Base-by-base conservation (phyloP, 176 grass and related monocot genomes). In the Chloris gayana region DNA sequence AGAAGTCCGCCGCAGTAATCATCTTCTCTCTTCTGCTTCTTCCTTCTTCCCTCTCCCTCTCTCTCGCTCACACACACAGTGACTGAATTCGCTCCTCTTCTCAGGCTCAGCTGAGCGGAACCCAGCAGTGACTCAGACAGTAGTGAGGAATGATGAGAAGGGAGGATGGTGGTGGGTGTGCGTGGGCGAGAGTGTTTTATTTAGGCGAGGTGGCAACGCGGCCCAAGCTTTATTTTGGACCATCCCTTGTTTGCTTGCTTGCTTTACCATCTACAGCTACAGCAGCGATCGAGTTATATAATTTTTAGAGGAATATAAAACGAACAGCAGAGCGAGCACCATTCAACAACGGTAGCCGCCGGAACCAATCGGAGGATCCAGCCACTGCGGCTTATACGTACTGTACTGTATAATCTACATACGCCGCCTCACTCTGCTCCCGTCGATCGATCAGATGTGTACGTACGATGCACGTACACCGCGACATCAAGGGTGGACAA, bases 1-100 rank as follows among this genome's bases (percentile, higher is more conserved):
- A 99, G 84, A 99, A 91, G 75, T 99, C 96, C 65, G 73, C 14
- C 6, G 4, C 67, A 6, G 93, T 95, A 47, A 99, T 99, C 96
- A 99, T 99, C 82, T 88, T 92, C 9, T 17, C 18, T 32, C 0
- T 11, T 1, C 10, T 1, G 37, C 38, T 17, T 27, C 18, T 1
- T 5, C 24, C 60, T 67, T 21, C 3, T 27, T 39, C n/a, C 3
- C 56, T 8, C 45, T 0, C 57, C 13, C 14, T 0, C 67, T 2
- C 57, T 39, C 25, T 37, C n/a, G 26, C 72, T 64, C 51, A 22
- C 19, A 46, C 19, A 22, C 19, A 46, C 19, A 9, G 39, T 29
- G 10, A 44, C 11, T 4, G 35, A 37, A 37, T 2, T 5, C 4
- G 35, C 35, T 37, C 35, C 4, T 4, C 35, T 5, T 8, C 41